Evolutionary conservation across 768 basidiomycete species (phyloP).

Genomic region (Rickenella mellea): DNA sequence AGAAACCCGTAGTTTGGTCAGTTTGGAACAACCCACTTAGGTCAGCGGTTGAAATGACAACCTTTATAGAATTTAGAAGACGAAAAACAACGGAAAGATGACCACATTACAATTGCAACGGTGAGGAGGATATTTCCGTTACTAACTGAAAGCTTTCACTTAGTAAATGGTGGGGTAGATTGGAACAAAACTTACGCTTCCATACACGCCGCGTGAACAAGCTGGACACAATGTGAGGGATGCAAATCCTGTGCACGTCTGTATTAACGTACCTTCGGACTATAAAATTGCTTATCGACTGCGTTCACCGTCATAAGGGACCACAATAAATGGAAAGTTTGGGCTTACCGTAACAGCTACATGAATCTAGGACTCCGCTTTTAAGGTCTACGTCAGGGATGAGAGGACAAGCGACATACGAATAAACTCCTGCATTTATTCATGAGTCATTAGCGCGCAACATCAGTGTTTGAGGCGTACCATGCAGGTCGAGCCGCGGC

Average conservation of each 20-base stretch:
- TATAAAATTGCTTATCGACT: slow-evolving; percentile 42
- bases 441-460: too few relatives aligned
- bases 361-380: too few relatives aligned
- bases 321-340: too few relatives aligned
- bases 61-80: slow-evolving; percentile 14
- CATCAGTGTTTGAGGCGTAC: too few relatives aligned
- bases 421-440: too few relatives aligned
- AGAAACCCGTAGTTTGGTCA: neutral
- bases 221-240: slow-evolving; percentile 12
- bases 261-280: slow-evolving; percentile 26
- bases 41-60: slow-evolving; percentile 32
- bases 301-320: too few relatives aligned
- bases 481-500: too few relatives aligned
- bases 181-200: slow-evolving; percentile 40
- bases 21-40: slow-evolving; percentile 26
- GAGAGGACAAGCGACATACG: too few relatives aligned
- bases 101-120: slow-evolving; percentile 33
- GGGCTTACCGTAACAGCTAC: too few relatives aligned
- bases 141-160: slow-evolving; percentile 27
- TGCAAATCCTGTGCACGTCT: neutral
- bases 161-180: slow-evolving; percentile 2
- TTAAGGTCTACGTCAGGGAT: too few relatives aligned
- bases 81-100: neutral
- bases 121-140: slow-evolving; percentile 32
- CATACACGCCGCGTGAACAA: slow-evolving; percentile 45